Evolutionary conservation across 2,329 filamentous ascomycete genomes (phyloP), one percentile per base, ranked within the genome.

Genomic region (Clarireedia sp.): DNA sequence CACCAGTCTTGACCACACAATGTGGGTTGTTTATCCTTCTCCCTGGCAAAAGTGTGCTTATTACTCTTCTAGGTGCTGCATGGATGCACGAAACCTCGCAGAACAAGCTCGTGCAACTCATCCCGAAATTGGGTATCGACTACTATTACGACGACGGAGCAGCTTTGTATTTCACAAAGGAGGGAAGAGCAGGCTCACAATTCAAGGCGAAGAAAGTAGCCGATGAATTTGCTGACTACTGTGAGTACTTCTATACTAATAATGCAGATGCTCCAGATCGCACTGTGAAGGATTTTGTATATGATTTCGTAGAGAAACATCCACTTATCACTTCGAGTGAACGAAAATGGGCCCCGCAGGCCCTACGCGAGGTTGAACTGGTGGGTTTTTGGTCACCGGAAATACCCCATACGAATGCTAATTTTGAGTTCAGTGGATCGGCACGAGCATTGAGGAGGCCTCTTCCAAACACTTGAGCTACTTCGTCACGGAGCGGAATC

Each of bases 201-300:
- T 74, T 74, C 69, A 74, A 74, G 55, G 72, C 72, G 19, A 74
- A 74, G 63, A 74, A 74, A 57, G 71, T 73, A 23, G 72, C 71
- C 50, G 72, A 74, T 62, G 72, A 74, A 61, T 73, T 73, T 57
- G 72, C 72, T 29, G 72, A 73, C 59, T 72, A 72, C 53, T 67
- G 66, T 57, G 69, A 72, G 53, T 71, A 68, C 68, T 74, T 66
- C 58, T 74, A 73, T 60, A 66, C 68, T 46, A 69, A 67, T 41
- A 65, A 73, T 53, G 72, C 72, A 9, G 65, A 72, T 50, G 72
- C 71, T 16, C 69, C 71, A 43, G 72, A 74, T 62, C 69, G 68
- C 43, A 60, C 66, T 38, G 72, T 71, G 33, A 64, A 70, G 46
- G 70, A 72, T 37, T 74, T 73, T 54, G 67, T 73, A 16, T 66